phyloP scores from a whole-genome alignment of 2,329 filamentous ascomycete genomes.

The Aspergillus brasiliensis region DNA sequence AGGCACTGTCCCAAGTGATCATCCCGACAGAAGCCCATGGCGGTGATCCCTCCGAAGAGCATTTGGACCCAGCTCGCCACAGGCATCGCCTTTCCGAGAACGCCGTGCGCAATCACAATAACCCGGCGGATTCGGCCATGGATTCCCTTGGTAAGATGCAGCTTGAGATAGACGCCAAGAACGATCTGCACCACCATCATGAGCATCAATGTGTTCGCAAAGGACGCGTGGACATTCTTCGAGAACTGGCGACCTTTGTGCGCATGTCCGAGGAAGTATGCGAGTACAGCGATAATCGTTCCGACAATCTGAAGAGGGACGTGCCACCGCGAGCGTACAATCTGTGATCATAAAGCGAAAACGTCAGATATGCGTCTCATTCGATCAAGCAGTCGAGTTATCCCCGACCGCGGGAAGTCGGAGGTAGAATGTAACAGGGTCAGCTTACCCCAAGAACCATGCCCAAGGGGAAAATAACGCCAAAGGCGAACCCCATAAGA shows the following conservation, averaged over 20 bases:
- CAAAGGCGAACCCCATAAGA: conserved; percentile 82
- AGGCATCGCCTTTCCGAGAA: conserved; percentile 86
- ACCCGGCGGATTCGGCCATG: conserved; percentile 74
- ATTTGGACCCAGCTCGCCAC: conserved; percentile 89
- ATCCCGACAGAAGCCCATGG: conserved; percentile 86
- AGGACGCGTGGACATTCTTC: conserved; percentile 76
- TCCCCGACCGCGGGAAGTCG: conserved; percentile 7
- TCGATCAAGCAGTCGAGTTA: neutral
- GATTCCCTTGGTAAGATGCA: conserved; percentile 84
- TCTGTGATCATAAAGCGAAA: conserved; percentile 52
- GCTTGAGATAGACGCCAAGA: conserved; percentile 81
- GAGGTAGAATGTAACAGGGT: neutral
- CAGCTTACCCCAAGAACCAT: conserved; percentile 85
- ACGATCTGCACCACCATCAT: conserved; percentile 75
- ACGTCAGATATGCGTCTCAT: neutral
- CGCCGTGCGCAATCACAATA: conserved; percentile 72
- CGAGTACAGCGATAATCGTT: conserved; percentile 73
- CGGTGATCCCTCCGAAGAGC: conserved; percentile 91
- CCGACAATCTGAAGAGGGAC: conserved; percentile 81
- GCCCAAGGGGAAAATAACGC: conserved; percentile 86
- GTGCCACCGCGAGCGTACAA: conserved; percentile 89
- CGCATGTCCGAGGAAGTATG: conserved; percentile 87
- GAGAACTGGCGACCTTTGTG: conserved; percentile 88
- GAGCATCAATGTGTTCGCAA: conserved; percentile 79
- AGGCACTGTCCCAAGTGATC: conserved; percentile 91